Conservation (phyloP, 371 early-diverging fungal species). For the Zopfochytrium polystomum region DNA sequence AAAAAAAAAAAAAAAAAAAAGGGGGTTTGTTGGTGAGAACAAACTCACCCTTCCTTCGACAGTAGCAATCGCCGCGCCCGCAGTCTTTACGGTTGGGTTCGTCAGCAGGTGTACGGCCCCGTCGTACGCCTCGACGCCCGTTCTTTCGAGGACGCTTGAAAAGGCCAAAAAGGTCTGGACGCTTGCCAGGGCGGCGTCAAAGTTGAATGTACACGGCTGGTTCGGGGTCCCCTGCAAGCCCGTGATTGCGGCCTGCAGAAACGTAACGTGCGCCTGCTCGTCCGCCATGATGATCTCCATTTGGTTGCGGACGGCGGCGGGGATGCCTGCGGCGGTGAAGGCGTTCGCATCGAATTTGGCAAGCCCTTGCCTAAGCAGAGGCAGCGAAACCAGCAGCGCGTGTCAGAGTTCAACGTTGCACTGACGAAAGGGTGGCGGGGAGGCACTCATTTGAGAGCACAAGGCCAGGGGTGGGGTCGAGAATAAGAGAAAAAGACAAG, state of each 20-base stretch:
- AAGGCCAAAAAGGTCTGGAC: slow-evolving; percentile 36
- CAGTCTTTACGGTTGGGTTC: slow-evolving; percentile 30
- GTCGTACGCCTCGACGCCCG: slow-evolving; percentile 47
- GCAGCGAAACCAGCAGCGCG: no score
- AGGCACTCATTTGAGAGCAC: no score
- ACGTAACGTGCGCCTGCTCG: slow-evolving; percentile 40
- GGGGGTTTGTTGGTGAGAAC: no score
- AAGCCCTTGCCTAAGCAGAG: slow-evolving; percentile 29
- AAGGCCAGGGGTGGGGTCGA: not conserved
- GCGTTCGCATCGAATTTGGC: slow-evolving; percentile 32
- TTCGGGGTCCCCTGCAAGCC: slow-evolving; percentile 23
- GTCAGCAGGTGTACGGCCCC: slow-evolving; percentile 37
- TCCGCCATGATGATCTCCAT: slow-evolving; percentile 35
- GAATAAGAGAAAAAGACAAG: no score
- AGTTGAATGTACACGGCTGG: slow-evolving; percentile 45
- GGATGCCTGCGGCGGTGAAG: slow-evolving; percentile 38
- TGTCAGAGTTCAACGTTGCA: no score
- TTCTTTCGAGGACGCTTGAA: slow-evolving; percentile 44
- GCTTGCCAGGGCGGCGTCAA: slow-evolving; percentile 31
- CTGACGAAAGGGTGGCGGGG: no score
- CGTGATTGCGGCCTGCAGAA: slow-evolving; percentile 32
- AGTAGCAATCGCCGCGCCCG: slow-evolving; percentile 42
- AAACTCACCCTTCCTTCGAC: no score
- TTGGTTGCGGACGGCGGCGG: slow-evolving; percentile 29
- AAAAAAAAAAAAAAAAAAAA: no score